These are phyloP conservation scores for Claviceps fusiformis DNA, from an alignment of 2,329 filamentous ascomycete species.

Conservation along the genomic window DNA sequence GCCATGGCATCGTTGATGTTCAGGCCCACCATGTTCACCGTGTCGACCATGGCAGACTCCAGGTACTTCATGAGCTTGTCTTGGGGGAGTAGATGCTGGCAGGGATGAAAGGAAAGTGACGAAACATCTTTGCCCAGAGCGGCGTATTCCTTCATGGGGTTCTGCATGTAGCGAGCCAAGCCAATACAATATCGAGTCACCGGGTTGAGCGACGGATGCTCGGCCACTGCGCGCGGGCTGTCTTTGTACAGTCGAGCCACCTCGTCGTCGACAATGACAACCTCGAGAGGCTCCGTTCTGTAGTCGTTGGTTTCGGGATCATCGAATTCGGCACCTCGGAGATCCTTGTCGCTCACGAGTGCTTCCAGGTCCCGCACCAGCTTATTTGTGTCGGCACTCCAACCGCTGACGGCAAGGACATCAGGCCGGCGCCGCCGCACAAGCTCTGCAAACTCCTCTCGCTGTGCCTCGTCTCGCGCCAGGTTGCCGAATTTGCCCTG, in stretches of 20 bases:
- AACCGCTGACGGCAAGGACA: constrained; percentile 80
- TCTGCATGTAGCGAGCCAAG: constrained; percentile 83
- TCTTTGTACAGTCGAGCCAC: constrained; percentile 94
- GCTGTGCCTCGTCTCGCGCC: constrained; percentile 52
- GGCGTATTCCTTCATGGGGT: constrained; percentile 92
- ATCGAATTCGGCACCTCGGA: constrained; percentile 71
- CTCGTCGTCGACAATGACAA: constrained; percentile 90
- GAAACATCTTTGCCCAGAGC: constrained; percentile 77
- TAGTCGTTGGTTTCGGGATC: constrained; percentile 65
- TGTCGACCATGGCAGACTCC: constrained; percentile 95
- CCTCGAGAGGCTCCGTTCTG: constrained; percentile 66
- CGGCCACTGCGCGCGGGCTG: constrained; percentile 62
- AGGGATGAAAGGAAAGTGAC: constrained; percentile 77
- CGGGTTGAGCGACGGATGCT: constrained; percentile 68
- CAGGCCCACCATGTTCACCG: constrained; percentile 92
- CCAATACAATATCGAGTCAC: constrained; percentile 82
- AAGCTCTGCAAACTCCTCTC: constrained; percentile 60
- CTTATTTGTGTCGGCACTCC: constrained; percentile 72
- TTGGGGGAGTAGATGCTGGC: constrained; percentile 75
- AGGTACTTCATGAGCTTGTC: constrained; percentile 78
- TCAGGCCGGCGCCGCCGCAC: constrained; percentile 73
- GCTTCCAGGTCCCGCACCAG: constrained; percentile 70
- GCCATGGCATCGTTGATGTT: constrained; percentile 85
- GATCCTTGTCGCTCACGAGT: constrained; percentile 61
- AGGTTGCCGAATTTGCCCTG: constrained; percentile 79